Base-by-base conservation (phyloP, 345 rosid species). In the Eucalyptus microcorys region DNA sequence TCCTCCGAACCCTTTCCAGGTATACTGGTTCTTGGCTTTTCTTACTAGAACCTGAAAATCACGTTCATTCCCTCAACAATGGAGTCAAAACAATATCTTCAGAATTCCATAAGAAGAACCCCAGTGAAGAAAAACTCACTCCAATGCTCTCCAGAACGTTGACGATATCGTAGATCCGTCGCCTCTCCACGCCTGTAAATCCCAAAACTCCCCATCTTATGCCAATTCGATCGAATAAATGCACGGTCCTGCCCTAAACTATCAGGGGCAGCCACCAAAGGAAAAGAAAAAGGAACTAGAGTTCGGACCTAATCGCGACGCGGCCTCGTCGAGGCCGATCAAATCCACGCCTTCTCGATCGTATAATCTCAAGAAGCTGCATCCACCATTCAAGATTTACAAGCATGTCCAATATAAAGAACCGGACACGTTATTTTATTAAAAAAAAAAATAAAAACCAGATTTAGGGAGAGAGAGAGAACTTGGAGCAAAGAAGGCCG, bases 401-500 rank as follows among this genome's bases (percentile, higher is more conserved):
- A 30, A 68, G 34, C 11, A 40, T 7, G 34, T 7, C 32, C 47
- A 55, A 43, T 40, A 45, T 19, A 16, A 21, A 4, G 45, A 47
- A n/a, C 80, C 30, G 8, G 34, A 32, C 32, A 59, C 47, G 53
- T 55, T 55, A 89, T 42, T 50, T 50, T 16, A 10, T 30, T 4
- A 3, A 15, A 19, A 16, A 4, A 26, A 49, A n/a, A 49, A 15
- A 16, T 2, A 2, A 50, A 16, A 50, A 50, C 15, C 21, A 50
- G 53, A 50, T 50, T 50, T 50, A 50, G 7, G 52, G 61, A 22
- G 27, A 10, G 45, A 79, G 68, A 48, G 85, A 24, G 81, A 91
- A 96, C 99, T 96, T 97, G 84, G 99, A 93, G 90, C 99, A 97
- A 15, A 97, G 93, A 61, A 97, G 99, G 40, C 99, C 98, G 19